These are phyloP conservation scores for Endocalyx cinctus DNA, from an alignment of 2,329 filamentous ascomycete genomes.

Conservation along the genomic window DNA sequence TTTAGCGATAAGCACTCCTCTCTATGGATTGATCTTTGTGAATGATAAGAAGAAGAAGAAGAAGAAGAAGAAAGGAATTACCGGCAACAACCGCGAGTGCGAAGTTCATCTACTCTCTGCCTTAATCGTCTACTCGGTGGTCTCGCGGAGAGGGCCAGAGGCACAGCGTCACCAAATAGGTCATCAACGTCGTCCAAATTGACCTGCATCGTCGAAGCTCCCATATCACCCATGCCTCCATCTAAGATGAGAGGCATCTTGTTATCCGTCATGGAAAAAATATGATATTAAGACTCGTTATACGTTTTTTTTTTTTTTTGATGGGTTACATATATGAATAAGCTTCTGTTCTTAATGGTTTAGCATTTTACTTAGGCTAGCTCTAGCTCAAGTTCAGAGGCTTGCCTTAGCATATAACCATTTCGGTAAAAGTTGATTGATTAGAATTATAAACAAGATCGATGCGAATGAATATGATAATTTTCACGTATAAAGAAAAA, in stretches of 20 bases:
- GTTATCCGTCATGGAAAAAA: conserved; percentile 28
- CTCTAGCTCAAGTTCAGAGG: too few species aligned
- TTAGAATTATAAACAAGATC: too few species aligned
- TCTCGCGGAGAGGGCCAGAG: conserved; percentile 46
- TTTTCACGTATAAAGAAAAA: too few species aligned
- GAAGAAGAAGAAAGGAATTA: conserved; percentile 41
- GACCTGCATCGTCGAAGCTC: conserved; percentile 46
- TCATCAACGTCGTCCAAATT: conserved; percentile 63
- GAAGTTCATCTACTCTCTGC: conserved; percentile 71
- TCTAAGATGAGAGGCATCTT: conserved; percentile 52
- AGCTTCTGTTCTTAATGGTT: background rate
- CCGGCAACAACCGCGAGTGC: conserved; percentile 75
- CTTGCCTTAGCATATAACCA: too few species aligned
- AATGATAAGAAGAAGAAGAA: background rate
- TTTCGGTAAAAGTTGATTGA: too few species aligned
- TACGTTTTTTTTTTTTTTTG: too few species aligned
- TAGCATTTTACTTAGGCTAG: too few species aligned
- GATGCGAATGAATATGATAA: too few species aligned
- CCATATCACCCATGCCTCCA: conserved; percentile 52
- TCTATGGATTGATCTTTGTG: too few species aligned
- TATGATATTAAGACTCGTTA: too few species aligned
- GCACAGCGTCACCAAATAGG: conserved; percentile 68
- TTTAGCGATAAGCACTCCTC: too few species aligned
- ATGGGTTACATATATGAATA: background rate
- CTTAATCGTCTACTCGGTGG: conserved; percentile 62